These are phyloP conservation scores for Colletotrichum sp. DNA, from an alignment of 2,329 filamentous ascomycete genomes.

Conservation along the genomic window DNA sequence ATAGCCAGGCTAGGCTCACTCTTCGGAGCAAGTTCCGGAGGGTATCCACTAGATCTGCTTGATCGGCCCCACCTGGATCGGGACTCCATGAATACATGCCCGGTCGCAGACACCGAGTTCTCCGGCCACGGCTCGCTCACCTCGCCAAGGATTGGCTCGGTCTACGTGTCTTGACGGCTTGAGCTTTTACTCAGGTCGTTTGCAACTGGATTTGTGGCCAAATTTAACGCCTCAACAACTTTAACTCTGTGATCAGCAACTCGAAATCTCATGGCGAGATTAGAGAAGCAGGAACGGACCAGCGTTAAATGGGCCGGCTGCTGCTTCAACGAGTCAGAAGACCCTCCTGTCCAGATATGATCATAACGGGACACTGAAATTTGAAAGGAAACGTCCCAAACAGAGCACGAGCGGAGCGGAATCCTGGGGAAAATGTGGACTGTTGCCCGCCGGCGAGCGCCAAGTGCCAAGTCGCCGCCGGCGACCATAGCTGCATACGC, in stretches of 20 bases:
- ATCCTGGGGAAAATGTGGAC: not conserved
- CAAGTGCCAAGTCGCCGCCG: not conserved
- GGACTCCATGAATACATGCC: not conserved
- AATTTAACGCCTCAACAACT: not conserved
- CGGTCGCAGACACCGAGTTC: not conserved
- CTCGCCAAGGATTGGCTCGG: rapidly evolving
- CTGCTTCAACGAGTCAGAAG: not conserved
- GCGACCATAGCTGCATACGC: not conserved
- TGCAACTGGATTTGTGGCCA: not conserved
- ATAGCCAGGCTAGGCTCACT: not conserved
- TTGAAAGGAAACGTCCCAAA: too few relatives aligned
- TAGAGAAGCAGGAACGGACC: not conserved
- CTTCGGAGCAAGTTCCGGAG: not conserved
- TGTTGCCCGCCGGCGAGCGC: not conserved
- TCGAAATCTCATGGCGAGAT: rapidly evolving
- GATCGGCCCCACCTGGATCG: not conserved
- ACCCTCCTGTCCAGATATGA: rapidly evolving
- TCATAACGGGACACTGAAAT: too few relatives aligned
- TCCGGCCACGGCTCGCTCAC: not conserved
- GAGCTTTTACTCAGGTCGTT: not conserved
- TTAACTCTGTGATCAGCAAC: not conserved
- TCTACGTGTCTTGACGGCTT: rapidly evolving
- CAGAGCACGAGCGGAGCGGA: not conserved
- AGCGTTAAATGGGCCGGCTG: not conserved
- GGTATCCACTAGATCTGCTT: not conserved